Evolutionary conservation across 2,329 filamentous ascomycete genomes (phyloP).

Genomic region (Botrytis squamosa): DNA sequence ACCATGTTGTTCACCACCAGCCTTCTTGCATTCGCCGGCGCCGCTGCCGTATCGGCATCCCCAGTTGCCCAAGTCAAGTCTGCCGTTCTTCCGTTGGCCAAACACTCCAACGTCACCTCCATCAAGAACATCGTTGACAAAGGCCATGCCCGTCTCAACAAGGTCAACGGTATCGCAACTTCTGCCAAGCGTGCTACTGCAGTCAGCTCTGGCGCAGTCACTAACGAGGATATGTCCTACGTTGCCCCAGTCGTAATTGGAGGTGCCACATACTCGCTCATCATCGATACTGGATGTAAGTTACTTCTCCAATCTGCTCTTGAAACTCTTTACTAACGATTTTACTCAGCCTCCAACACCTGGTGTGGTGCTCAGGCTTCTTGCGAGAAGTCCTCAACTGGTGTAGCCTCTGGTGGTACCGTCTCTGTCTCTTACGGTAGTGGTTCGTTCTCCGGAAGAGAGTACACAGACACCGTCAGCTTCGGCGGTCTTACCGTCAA

Average conservation of each 20-base stretch:
- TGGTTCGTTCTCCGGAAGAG: neutral
- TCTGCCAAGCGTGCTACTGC: neutral
- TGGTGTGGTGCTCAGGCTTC: neutral
- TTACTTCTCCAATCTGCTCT: neutral
- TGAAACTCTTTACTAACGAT: neutral
- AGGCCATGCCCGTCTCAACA: neutral
- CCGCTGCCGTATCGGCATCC: neutral
- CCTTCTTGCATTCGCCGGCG: neutral
- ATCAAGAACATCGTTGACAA: neutral
- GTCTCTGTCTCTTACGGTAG: neutral
- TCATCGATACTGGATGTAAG: neutral
- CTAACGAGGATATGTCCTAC: neutral
- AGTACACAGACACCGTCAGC: neutral
- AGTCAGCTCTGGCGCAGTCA: neutral
- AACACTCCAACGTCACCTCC: neutral
- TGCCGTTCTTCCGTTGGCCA: neutral
- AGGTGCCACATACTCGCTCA: neutral
- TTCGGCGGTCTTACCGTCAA: neutral
- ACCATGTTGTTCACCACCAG: slow-evolving; percentile 1
- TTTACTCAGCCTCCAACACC: neutral
- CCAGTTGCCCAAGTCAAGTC: neutral
- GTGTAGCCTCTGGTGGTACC: neutral
- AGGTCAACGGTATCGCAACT: neutral
- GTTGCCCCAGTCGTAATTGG: neutral
- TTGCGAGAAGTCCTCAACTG: neutral